phyloP scores from a whole-genome alignment of 495 filamentous ascomycete genomes.

The Xylaria longipes region DNA sequence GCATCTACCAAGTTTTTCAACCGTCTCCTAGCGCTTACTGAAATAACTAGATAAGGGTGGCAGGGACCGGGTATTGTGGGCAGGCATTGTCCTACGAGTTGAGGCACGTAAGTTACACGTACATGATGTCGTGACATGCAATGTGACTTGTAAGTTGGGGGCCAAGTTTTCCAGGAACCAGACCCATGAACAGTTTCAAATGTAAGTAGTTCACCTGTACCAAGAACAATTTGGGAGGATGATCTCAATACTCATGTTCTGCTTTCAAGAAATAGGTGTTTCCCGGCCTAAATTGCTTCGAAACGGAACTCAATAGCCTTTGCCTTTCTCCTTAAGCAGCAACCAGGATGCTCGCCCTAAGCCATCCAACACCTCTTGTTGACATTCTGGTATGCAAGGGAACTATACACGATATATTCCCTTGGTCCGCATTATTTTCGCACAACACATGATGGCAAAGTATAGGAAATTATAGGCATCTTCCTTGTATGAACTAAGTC shows the following conservation, averaged over 20 bases:
- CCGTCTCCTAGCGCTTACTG: constrained; percentile 6
- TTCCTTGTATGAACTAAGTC: not conserved
- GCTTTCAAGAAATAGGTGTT: constrained; percentile 5
- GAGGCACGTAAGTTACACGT: constrained; percentile 34
- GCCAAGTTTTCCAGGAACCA: constrained; percentile 12
- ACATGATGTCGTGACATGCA: constrained; percentile 31
- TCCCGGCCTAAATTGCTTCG: not conserved
- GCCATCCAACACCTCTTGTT: not conserved
- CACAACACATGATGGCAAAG: not conserved
- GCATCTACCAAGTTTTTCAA: constrained; percentile 12
- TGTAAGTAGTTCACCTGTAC: not conserved
- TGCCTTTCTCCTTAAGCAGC: not conserved
- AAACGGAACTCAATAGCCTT: not conserved
- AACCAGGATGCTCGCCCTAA: not conserved
- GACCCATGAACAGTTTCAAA: constrained; percentile 3
- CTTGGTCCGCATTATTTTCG: not conserved
- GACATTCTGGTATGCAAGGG: not conserved
- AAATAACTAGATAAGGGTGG: constrained; percentile 1
- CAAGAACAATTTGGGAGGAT: not conserved
- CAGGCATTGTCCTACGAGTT: constrained; percentile 27
- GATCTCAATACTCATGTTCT: not conserved
- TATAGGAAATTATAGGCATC: not conserved
- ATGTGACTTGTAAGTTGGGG: constrained; percentile 21
- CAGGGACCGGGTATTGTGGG: constrained; percentile 2
- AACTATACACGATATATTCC: not conserved